phyloP scores from a whole-genome alignment of 495 filamentous ascomycete genomes.

The Penicillium egyptiacum region DNA sequence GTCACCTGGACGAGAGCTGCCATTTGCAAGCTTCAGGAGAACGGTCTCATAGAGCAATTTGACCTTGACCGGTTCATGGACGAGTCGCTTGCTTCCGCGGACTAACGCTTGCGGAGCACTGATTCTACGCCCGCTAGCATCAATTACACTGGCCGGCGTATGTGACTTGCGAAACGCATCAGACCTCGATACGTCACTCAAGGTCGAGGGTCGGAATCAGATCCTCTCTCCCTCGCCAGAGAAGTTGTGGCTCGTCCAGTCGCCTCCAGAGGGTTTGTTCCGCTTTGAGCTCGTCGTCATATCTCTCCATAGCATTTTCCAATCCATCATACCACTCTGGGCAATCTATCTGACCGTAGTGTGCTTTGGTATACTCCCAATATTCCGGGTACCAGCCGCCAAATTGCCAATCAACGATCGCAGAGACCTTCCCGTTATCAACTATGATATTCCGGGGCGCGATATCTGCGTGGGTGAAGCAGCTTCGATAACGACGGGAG shows the following conservation, averaged over 20 bases:
- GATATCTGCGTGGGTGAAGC: constrained; percentile 33
- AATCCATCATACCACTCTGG: constrained; percentile 16
- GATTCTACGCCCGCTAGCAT: neutral
- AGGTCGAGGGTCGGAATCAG: neutral
- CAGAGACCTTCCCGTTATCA: constrained; percentile 27
- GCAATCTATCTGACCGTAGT: constrained; percentile 11
- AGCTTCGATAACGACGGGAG: constrained; percentile 13
- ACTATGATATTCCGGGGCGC: constrained; percentile 38
- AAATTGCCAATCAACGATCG: constrained; percentile 51
- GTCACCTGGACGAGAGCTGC: constrained; percentile 19
- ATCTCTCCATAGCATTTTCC: constrained; percentile 10
- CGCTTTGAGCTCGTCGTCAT: constrained; percentile 1
- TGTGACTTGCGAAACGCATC: neutral
- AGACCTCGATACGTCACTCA: neutral
- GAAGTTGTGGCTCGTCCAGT: constrained; percentile 5
- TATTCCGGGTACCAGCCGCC: constrained; percentile 52
- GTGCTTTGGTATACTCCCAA: constrained; percentile 49
- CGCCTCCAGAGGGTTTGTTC: constrained; percentile 4
- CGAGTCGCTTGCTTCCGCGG: constrained; percentile 16
- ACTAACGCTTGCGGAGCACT: neutral
- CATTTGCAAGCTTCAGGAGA: constrained; percentile 7
- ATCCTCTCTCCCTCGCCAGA: constrained; percentile 1
- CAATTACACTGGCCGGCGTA: neutral
- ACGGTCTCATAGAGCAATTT: constrained; percentile 10
- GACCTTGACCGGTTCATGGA: constrained; percentile 17